phyloP scores from a whole-genome alignment of 2,329 filamentous ascomycete species.

The Elsinoe batatas region DNA sequence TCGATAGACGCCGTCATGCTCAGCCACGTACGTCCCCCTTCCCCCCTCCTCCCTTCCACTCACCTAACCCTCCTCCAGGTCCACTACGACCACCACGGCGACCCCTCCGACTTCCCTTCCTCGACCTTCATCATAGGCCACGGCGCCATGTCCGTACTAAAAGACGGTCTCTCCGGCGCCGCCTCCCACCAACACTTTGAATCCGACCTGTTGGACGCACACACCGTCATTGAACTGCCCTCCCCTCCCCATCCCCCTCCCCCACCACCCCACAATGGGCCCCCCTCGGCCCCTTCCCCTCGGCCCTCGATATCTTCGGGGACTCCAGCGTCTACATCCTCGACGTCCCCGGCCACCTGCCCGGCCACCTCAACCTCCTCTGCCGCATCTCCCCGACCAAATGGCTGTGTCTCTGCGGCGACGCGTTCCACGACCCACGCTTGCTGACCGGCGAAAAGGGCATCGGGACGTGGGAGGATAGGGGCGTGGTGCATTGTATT shows the following conservation, averaged over 20 bases:
- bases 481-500: constrained; percentile 39
- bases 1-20: constrained; percentile 37
- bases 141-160: constrained; percentile 36
- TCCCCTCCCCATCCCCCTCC: constrained; percentile 26
- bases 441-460: constrained; percentile 43
- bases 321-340: constrained; percentile 41
- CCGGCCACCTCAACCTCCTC: constrained; percentile 44
- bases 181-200: constrained; percentile 36
- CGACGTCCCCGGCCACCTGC: constrained; percentile 43
- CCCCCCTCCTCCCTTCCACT: background rate
- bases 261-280: constrained; percentile 29
- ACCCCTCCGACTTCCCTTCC: constrained; percentile 41
- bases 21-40: constrained; percentile 33
- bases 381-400: constrained; percentile 30
- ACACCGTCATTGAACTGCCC: constrained; percentile 37
- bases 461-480: constrained; percentile 43
- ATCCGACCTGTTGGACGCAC: constrained; percentile 32
- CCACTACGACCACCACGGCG: constrained; percentile 52
- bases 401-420: constrained; percentile 44
- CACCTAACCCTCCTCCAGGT: constrained; percentile 20
- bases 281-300: constrained; percentile 35
- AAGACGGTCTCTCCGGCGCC: constrained; percentile 20
- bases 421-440: constrained; percentile 45
- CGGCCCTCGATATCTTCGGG: constrained; percentile 37
- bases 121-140: constrained; percentile 44